Base-by-base conservation (phyloP, 768 basidiomycete species). In the Mycena venus region DNA sequence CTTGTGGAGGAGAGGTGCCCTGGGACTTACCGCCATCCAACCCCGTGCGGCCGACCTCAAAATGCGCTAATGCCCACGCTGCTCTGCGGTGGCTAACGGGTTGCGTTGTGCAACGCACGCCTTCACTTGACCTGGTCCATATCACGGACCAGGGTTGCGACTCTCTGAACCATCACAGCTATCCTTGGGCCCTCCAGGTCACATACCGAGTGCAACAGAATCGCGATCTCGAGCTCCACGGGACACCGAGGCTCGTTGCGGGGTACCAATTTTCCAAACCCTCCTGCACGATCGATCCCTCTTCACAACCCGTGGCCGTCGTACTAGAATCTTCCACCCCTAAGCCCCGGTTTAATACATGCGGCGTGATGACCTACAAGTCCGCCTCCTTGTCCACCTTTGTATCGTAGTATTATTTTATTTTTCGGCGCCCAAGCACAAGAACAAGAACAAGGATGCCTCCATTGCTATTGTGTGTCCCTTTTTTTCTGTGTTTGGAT, bases 71-170 rank as follows among this genome's bases (percentile, higher is more conserved):
- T 29, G 69, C 60, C 15, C 27, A 55, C 29, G 12, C 32, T 32
- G 55, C 66, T 12, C 40, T 58, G n/a, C 40, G 55, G 2, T 68
- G 53, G 66, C 17, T 68, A 21, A 12, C 66, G 36, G 55, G 55
- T 21, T 23, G 21, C 29, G 38, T 68, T 5, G 66, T 55, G 2
- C n/a, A 60, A 60, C 40, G 29, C 17, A 23, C 32, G n/a, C 21
- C 23, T 3, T 23, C 51, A 31, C 66, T 68, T 12, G 40, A 68
- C 8, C 5, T 32, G 3, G 9, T 58, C 27, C 66, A 44, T 12
- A 42, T 68, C 12, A 59, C 66, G 38, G 66, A 68, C 55, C 27
- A 68, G 27, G 66, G 55, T 14, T 58, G 4, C 7, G 66, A 67
- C 17, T 11, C 10, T 23, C n/a, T 36, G 25, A 34, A 51, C 5